Evolutionary conservation across 345 rosid species (phyloP).

Genomic region (Psidium guajava): DNA sequence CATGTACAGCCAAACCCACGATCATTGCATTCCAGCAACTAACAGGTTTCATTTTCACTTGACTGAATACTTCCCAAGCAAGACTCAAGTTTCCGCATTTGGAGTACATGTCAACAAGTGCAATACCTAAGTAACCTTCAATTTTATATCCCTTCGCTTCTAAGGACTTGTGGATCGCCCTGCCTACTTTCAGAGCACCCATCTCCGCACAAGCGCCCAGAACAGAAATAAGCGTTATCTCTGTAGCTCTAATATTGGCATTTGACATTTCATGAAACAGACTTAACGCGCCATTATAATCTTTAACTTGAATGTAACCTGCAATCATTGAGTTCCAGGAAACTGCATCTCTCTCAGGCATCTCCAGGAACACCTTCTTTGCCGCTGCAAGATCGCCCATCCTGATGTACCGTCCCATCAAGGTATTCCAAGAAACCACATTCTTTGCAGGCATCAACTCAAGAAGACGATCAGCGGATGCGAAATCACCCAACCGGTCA

Average conservation of each 20-base stretch:
- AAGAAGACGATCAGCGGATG: slow-evolving; percentile 6
- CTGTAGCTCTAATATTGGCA: slow-evolving; percentile 14
- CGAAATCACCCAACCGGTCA: slow-evolving; percentile 5
- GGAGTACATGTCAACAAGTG: slow-evolving; percentile 28
- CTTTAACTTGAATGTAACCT: slow-evolving; percentile 11
- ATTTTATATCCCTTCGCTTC: neutral
- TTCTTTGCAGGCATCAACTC: slow-evolving; percentile 6
- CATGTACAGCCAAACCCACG: slow-evolving; percentile 26
- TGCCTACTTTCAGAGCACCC: slow-evolving; percentile 15
- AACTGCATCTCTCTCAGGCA: slow-evolving; percentile 22
- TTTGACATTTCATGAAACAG: slow-evolving; percentile 18
- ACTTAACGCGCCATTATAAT: slow-evolving; percentile 9
- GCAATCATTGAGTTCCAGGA: slow-evolving; percentile 32
- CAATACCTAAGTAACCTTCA: slow-evolving; percentile 18
- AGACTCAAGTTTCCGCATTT: slow-evolving; percentile 18
- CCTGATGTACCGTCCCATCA: slow-evolving; percentile 6
- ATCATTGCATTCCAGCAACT: slow-evolving; percentile 37
- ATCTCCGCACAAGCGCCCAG: slow-evolving; percentile 23
- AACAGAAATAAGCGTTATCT: slow-evolving; percentile 16
- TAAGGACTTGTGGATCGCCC: slow-evolving; percentile 12
- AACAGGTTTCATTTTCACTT: slow-evolving; percentile 14
- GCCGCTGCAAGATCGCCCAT: slow-evolving; percentile 14
- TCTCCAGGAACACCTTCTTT: slow-evolving; percentile 4
- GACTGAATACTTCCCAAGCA: slow-evolving; percentile 13
- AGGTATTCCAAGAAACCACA: slow-evolving; percentile 19